A percentile compares a stretch with the other conserved stretches of the same genome.
These are phyloP conservation scores for Mycena vulgaris DNA, from an alignment of 768 basidiomycete species.

Conservation along the genomic window DNA sequence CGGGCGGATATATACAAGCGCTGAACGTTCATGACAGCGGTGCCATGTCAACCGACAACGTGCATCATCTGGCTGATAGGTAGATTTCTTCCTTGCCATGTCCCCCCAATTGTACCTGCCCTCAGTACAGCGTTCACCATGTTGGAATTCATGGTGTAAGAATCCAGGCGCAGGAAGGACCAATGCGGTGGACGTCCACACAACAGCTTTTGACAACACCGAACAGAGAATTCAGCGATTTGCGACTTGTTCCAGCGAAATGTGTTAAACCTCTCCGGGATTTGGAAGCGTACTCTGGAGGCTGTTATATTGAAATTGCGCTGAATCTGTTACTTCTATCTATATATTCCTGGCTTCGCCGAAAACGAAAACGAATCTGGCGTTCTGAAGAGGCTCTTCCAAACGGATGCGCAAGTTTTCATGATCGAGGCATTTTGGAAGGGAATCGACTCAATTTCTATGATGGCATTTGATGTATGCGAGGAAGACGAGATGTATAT, in stretches of 20 bases:
- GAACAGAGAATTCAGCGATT: too few relatives aligned
- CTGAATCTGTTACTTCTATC: conserved; percentile 10
- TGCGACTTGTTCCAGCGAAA: too few relatives aligned
- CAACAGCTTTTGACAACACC: too few relatives aligned
- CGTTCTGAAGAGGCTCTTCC: conserved; percentile 18
- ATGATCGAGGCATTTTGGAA: conserved; percentile 22
- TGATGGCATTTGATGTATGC: conserved; percentile 15
- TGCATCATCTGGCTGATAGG: not conserved
- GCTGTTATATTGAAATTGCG: not conserved
- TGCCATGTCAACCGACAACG: not conserved
- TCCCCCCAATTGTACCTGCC: not conserved
- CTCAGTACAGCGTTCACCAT: too few relatives aligned
- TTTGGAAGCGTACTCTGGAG: too few relatives aligned
- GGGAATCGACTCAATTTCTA: too few relatives aligned
- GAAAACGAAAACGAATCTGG: not conserved
- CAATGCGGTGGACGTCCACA: too few relatives aligned
- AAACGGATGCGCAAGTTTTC: conserved; percentile 10
- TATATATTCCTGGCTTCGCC: conserved; percentile 19
- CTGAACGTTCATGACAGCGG: too few relatives aligned
- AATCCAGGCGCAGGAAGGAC: too few relatives aligned
- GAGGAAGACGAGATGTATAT: conserved; percentile 22
- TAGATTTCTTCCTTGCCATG: not conserved
- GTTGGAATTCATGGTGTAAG: too few relatives aligned
- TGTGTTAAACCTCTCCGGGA: too few relatives aligned
- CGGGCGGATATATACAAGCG: too few relatives aligned